phyloP scores from a whole-genome alignment of 306 rosid genomes.

The Inga leiocalycina region DNA sequence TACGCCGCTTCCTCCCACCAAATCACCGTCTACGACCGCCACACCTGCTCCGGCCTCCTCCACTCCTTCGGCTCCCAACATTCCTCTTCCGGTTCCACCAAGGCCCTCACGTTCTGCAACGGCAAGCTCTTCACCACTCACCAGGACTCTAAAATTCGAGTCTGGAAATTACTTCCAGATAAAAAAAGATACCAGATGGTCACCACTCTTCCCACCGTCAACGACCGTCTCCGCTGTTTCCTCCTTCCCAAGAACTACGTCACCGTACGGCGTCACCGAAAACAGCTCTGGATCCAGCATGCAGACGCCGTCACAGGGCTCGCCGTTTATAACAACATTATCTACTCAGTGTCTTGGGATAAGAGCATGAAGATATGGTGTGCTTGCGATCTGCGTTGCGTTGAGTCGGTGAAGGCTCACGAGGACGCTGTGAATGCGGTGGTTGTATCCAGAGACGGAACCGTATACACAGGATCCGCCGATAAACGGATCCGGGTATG shows the following conservation, averaged over 20 bases:
- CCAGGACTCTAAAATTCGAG: conserved; percentile 83
- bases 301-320: conserved; percentile 82
- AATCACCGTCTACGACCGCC: conserved; percentile 70
- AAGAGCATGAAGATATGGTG: conserved; percentile 79
- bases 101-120: conserved; percentile 54
- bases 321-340: conserved; percentile 52
- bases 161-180: conserved; percentile 45
- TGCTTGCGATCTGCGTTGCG: conserved; percentile 63
- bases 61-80: conserved; percentile 43
- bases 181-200: conserved; percentile 40
- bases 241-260: conserved; percentile 70
- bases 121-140: conserved; percentile 65
- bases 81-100: conserved; percentile 69
- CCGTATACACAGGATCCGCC: conserved; percentile 83
- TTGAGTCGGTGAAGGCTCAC: conserved; percentile 76
- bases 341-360: conserved; percentile 96
- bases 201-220: conserved; percentile 70
- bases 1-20: conserved; percentile 68
- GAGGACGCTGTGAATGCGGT: conserved; percentile 91
- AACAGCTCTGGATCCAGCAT: conserved; percentile 80
- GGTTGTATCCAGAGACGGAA: conserved; percentile 69
- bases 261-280: conserved; percentile 72
- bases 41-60: conserved; percentile 39
- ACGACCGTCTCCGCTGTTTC: conserved; percentile 72
- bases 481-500: conserved; percentile 75